A percentile compares a stretch with the other conserved stretches of the same genome.
These are phyloP conservation scores for Penicillium flavigenum DNA, from an alignment of 495 filamentous ascomycete genomes.

Conservation along the genomic window DNA sequence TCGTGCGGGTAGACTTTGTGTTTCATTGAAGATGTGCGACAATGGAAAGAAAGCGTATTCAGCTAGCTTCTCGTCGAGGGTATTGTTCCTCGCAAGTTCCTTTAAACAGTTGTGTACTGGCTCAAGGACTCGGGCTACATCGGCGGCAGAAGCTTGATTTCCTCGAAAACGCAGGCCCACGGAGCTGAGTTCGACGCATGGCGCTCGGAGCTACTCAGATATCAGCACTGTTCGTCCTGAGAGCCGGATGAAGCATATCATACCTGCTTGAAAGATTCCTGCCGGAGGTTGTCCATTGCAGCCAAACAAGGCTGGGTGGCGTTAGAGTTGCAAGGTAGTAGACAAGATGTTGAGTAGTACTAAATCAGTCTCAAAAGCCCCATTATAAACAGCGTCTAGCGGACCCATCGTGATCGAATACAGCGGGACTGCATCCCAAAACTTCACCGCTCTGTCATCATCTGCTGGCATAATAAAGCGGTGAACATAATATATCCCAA, in stretches of 20 bases:
- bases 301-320: not conserved
- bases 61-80: slow-evolving; percentile 77
- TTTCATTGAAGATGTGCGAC: slow-evolving; percentile 78
- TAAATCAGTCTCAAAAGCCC: not conserved
- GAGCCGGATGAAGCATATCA: not conserved
- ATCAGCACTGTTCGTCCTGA: slow-evolving; percentile 15
- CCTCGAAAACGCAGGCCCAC: slow-evolving; percentile 60
- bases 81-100: slow-evolving; percentile 48
- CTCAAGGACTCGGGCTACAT: slow-evolving; percentile 54
- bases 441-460: slow-evolving; percentile 18
- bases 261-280: slow-evolving; percentile 46
- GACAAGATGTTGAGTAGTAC: not conserved
- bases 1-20: slow-evolving; percentile 66
- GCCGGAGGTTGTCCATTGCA: slow-evolving; percentile 39
- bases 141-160: slow-evolving; percentile 51
- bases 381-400: slow-evolving; percentile 1
- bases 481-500: slow-evolving; percentile 12
- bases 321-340: not conserved
- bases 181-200: slow-evolving; percentile 77
- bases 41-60: slow-evolving; percentile 96
- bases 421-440: slow-evolving; percentile 8
- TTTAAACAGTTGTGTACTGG: slow-evolving; percentile 54
- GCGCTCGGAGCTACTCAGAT: slow-evolving; percentile 60
- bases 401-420: slow-evolving; percentile 2
- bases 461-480: slow-evolving; percentile 27